Conservation (phyloP, 164 flowering plant species). For the Stephania cephalantha region DNA sequence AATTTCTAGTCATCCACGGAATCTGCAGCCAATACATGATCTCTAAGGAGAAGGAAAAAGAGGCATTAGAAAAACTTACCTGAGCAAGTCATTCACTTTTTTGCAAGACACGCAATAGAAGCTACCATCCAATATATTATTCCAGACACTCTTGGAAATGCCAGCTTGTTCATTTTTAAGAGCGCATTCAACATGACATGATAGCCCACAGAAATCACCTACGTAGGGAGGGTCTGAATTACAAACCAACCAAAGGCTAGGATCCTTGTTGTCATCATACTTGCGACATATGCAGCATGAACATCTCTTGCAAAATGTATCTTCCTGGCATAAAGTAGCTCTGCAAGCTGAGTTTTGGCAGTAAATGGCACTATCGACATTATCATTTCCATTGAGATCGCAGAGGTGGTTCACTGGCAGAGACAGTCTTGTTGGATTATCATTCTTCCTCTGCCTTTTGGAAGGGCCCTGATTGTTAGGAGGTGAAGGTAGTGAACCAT, state of each 20-base stretch:
- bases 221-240: slow-evolving; percentile 60
- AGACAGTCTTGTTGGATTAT: slow-evolving; percentile 44
- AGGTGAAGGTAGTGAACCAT: slow-evolving; percentile 27
- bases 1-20: neutral
- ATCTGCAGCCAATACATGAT: neutral
- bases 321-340: slow-evolving; percentile 48
- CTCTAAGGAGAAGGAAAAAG: slow-evolving; percentile 1
- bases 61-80: slow-evolving; percentile 37
- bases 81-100: slow-evolving; percentile 76
- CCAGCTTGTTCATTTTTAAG: slow-evolving; percentile 60
- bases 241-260: slow-evolving; percentile 91
- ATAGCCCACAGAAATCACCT: slow-evolving; percentile 72
- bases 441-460: slow-evolving; percentile 74
- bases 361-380: slow-evolving; percentile 21
- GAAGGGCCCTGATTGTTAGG: slow-evolving; percentile 25
- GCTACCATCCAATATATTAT: slow-evolving; percentile 51
- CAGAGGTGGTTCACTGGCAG: slow-evolving; percentile 20
- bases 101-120: slow-evolving; percentile 76
- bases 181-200: slow-evolving; percentile 93
- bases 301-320: slow-evolving; percentile 82
- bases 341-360: slow-evolving; percentile 84
- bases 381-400: slow-evolving; percentile 19
- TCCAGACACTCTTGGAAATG: slow-evolving; percentile 36
- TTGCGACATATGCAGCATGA: slow-evolving; percentile 81
- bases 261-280: slow-evolving; percentile 95